phyloP scores from a whole-genome alignment of 2,329 filamentous ascomycete genomes.

The Fusarium albosuccineum region DNA sequence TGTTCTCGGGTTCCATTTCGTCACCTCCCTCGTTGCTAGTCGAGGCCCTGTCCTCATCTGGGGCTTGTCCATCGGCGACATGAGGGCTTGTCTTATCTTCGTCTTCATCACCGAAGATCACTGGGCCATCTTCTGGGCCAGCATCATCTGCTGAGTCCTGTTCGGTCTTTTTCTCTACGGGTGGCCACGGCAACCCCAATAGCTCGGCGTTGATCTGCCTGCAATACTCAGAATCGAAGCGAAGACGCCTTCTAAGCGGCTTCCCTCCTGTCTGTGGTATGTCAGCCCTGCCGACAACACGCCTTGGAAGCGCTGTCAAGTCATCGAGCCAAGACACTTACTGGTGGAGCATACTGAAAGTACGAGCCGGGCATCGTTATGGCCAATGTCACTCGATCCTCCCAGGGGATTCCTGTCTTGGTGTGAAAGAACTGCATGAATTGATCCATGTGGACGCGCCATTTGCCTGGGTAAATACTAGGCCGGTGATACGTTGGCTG shows the following conservation, averaged over 20 bases:
- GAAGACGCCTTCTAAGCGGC: slow-evolving; percentile 53
- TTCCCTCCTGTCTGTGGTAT: slow-evolving; percentile 52
- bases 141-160: neutral
- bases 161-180: slow-evolving; percentile 15
- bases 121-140: slow-evolving; percentile 2
- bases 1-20: neutral
- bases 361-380: slow-evolving; percentile 47
- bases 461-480: slow-evolving; percentile 54
- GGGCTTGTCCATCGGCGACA: neutral
- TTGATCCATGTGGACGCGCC: slow-evolving; percentile 58
- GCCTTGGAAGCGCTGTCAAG: too few species aligned
- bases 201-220: slow-evolving; percentile 51
- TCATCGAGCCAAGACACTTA: slow-evolving; percentile 46
- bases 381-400: slow-evolving; percentile 60
- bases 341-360: slow-evolving; percentile 63
- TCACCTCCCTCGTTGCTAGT: neutral
- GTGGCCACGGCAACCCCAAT: slow-evolving; percentile 47
- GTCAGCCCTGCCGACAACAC: slow-evolving; percentile 8
- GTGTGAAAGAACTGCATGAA: slow-evolving; percentile 70
- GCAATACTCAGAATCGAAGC: slow-evolving; percentile 51
- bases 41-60: neutral
- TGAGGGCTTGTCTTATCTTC: neutral
- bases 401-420: slow-evolving; percentile 72
- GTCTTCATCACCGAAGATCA: slow-evolving; percentile 7
- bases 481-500: slow-evolving; percentile 55